These are phyloP conservation scores for Suhomyces terraborum DNA, from an alignment of 1,139 yeast genomes.

Conservation along the genomic window DNA sequence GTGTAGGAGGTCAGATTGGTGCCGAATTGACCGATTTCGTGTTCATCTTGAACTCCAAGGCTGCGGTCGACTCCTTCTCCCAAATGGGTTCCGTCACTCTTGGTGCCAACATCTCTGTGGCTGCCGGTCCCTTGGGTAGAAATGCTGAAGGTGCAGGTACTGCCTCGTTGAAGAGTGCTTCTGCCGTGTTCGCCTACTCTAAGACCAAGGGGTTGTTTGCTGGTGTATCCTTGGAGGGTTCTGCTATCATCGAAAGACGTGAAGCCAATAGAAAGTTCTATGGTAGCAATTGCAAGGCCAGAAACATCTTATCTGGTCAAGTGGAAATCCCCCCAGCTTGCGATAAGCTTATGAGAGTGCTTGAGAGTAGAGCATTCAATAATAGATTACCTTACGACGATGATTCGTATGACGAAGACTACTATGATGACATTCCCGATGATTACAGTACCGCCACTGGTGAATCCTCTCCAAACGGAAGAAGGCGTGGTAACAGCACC, in stretches of 20 bases:
- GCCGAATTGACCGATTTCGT: constrained; percentile 97
- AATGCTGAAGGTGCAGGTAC: constrained; percentile 98
- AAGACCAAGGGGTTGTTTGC: constrained; percentile 97
- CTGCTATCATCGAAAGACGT: constrained; percentile 91
- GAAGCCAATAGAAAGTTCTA: constrained; percentile 96
- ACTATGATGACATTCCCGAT: constrained; percentile 72
- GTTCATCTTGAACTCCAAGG: constrained; percentile 78
- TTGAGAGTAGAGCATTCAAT: constrained; percentile 83
- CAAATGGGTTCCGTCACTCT: constrained; percentile 92
- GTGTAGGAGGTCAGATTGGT: constrained; percentile 97
- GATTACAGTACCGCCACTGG: constrained; percentile 55
- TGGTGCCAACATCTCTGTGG: constrained; percentile 93
- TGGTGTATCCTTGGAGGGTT: constrained; percentile 95
- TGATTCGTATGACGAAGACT: constrained; percentile 58
- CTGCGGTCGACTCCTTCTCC: constrained; percentile 93
- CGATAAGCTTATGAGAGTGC: constrained; percentile 81
- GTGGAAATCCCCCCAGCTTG: constrained; percentile 94
- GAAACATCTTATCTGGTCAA: constrained; percentile 77
- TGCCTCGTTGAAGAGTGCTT: constrained; percentile 83
- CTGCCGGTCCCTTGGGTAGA: constrained; percentile 98
- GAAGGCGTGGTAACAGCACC: constrained; percentile 29
- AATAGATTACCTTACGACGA: constrained; percentile 53
- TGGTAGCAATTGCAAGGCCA: constrained; percentile 84
- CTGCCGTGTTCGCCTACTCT: constrained; percentile 91
- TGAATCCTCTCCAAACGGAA: constrained; percentile 33